Evolutionary conservation across 306 rosid genomes (phyloP).

Genomic region (Pterocarpus macrocarpus): DNA sequence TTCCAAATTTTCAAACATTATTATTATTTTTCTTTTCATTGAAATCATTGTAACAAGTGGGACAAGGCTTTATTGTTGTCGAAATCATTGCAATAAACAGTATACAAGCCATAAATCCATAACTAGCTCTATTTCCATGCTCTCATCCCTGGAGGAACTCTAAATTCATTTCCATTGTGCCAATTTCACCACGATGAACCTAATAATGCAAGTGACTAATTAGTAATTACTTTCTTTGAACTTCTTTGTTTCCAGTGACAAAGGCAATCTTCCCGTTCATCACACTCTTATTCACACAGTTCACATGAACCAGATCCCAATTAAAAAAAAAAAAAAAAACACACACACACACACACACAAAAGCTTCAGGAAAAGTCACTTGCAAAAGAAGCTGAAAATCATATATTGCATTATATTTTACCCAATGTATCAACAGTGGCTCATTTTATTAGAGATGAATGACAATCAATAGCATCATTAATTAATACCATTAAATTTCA

Average conservation of each 20-base stretch:
- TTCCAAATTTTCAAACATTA: neutral
- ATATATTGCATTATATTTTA: too few relatives aligned
- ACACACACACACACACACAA: too few relatives aligned
- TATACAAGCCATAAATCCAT: neutral
- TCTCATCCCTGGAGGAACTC: neutral
- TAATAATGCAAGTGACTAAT: neutral
- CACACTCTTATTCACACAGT: too few relatives aligned
- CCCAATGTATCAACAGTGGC: too few relatives aligned
- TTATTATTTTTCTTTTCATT: neutral
- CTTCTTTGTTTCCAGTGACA: neutral
- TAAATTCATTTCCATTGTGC: constrained; percentile 5
- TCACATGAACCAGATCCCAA: too few relatives aligned
- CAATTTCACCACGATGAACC: neutral
- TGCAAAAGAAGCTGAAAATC: neutral
- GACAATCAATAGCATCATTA: neutral
- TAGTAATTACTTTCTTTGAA: neutral
- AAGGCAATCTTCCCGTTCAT: neutral
- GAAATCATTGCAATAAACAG: constrained; percentile 3
- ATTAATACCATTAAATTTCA: neutral
- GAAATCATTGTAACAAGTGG: constrained; percentile 2
- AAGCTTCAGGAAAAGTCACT: too few relatives aligned
- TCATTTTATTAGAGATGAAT: too few relatives aligned
- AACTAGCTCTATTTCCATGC: neutral
- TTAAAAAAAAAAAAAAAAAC: too few relatives aligned
- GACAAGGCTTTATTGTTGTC: neutral